phyloP scores from a whole-genome alignment of 306 rosid genomes.

The Prunus salicina region DNA sequence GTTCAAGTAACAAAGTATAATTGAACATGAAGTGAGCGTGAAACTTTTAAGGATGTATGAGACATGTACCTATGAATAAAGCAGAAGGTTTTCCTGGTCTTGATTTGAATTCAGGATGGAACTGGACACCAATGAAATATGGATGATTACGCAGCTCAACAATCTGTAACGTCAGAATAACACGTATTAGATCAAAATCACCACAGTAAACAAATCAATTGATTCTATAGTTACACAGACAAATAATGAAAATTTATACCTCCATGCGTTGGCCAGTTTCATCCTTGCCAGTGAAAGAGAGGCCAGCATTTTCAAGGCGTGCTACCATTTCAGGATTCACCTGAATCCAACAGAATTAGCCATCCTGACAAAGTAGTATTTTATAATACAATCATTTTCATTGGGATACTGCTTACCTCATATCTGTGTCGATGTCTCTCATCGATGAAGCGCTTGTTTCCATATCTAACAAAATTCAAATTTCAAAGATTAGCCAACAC shows the following conservation, averaged over 20 bases:
- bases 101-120: conserved; percentile 93
- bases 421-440: conserved; percentile 58
- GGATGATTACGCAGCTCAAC: conserved; percentile 87
- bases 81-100: conserved; percentile 88
- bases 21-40: conserved; percentile 9
- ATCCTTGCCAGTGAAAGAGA: conserved; percentile 45
- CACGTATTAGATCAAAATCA: conserved; percentile 15
- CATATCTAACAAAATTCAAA: conserved; percentile 33
- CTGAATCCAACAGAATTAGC: conserved; percentile 20
- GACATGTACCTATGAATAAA: conserved; percentile 61
- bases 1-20: background rate
- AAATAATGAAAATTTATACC: conserved; percentile 25
- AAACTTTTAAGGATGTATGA: background rate
- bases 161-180: conserved; percentile 44
- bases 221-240: background rate
- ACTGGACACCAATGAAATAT: conserved; percentile 82
- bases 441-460: conserved; percentile 35
- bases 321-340: conserved; percentile 51
- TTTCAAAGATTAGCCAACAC: conserved; percentile 12
- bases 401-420: conserved; percentile 31
- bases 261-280: conserved; percentile 47
- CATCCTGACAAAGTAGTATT: background rate
- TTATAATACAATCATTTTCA: background rate
- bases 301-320: conserved; percentile 42
- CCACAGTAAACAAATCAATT: background rate